Evolutionary conservation across 1,284 basidiomycete species (phyloP).

Genomic region (Lentinula novae-zelandiae): DNA sequence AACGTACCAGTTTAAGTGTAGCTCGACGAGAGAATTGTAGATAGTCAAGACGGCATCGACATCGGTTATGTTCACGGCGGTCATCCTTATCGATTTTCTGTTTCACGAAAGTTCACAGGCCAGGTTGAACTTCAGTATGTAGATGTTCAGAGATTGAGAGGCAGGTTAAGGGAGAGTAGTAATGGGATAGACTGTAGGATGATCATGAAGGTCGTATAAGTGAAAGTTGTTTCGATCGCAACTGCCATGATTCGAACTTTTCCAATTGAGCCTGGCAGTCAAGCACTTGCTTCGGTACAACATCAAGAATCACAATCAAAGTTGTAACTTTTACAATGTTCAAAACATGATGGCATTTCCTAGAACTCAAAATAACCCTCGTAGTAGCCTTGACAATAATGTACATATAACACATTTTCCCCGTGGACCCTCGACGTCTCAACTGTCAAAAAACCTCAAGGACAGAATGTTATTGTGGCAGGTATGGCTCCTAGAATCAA

Average conservation of each 20-base stretch:
- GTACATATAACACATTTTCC: neutral
- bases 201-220: conserved; percentile 2
- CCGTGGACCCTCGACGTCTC: neutral
- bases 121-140: neutral
- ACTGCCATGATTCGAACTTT: neutral
- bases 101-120: neutral
- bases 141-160: too few species aligned
- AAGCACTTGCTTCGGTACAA: neutral
- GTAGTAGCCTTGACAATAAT: neutral
- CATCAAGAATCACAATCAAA: neutral
- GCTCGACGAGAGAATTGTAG: conserved; percentile 10
- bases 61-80: conserved; percentile 9
- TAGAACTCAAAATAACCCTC: neutral
- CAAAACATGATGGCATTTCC: neutral
- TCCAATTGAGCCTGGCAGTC: neutral
- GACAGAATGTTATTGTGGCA: conserved; percentile 6
- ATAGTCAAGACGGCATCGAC: conserved; percentile 7
- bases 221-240: neutral
- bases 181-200: neutral
- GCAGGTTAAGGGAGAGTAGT: neutral
- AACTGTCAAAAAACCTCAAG: neutral
- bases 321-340: neutral
- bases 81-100: neutral
- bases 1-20: conserved; percentile 11
- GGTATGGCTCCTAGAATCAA: neutral